Evolutionary conservation across 2,329 filamentous ascomycete genomes (phyloP), one percentile per base, ranked within the genome.

Genomic region (Ophiostoma populinum): DNA sequence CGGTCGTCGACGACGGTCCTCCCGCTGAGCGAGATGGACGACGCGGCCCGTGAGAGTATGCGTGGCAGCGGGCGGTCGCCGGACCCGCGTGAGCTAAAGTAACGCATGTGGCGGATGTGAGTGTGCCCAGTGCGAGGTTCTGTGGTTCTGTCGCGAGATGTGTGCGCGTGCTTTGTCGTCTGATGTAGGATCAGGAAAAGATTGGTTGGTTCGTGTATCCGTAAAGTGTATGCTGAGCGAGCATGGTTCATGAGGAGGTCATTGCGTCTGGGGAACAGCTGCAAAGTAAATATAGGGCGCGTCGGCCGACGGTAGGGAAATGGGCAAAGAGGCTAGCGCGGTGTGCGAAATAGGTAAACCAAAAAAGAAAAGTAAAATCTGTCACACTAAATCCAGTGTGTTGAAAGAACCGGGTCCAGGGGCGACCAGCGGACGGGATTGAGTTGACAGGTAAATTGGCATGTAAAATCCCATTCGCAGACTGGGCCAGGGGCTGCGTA

Each of bases 11-110:
- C 24, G 8, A 32, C 9, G 30, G 30, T 32, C 11, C 11, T 32
- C 9, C 30, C 30, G 8, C 30, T 20, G 11, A 32, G 30, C 10
- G 30, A 32, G 19, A 32, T 32, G 30, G 30, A 32, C 30, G 30
- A 32, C 8, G 30, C 30, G 15, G 30, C 30, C 13, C 30, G 30
- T 21, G 30, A 32, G 19, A 32, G 13, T 7, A 32, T 21, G 18
- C 30, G 30, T 16, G 30, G 30, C 28, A 30, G 28, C n/a, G 30
- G 30, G 13, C 30, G 30, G 30, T 32, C 30, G 13, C 30, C 20
- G 16, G 30, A 32, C 30, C 30, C 19, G 30, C 30, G 30, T 13
- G 9, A 16, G 20, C 21, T 32, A 11, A 32, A 16, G 30, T 13
- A 32, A 22, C 20, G 30, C 30, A 32, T 32, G 13, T 24, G 29